These are phyloP conservation scores for Clavariopsis aquatica DNA, from an alignment of 495 filamentous ascomycete genomes.

Conservation along the genomic window DNA sequence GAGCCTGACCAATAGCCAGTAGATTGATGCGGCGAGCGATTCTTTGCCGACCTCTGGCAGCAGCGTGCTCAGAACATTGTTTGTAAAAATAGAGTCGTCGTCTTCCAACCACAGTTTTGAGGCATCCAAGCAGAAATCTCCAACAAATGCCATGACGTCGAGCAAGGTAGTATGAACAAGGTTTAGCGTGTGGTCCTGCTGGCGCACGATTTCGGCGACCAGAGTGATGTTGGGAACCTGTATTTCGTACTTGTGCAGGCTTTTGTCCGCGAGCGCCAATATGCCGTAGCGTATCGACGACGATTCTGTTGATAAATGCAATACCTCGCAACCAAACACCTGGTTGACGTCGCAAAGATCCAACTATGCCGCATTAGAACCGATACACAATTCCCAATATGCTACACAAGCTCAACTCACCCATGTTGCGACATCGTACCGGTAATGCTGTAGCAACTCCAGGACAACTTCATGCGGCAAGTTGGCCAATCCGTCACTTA, in stretches of 20 bases:
- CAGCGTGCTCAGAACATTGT: neutral
- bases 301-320: constrained; percentile 2
- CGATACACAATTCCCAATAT: neutral
- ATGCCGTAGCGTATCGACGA: constrained; percentile 4
- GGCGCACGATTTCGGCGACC: neutral
- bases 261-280: constrained; percentile 2
- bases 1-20: constrained; percentile 10
- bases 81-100: neutral
- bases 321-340: constrained; percentile 5
- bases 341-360: constrained; percentile 8
- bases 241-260: neutral
- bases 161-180: neutral
- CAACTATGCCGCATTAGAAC: neutral
- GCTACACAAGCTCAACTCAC: neutral
- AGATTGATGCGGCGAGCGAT: neutral
- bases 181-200: neutral
- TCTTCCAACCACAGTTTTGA: constrained; percentile 1
- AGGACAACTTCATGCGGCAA: neutral
- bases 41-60: neutral
- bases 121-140: neutral
- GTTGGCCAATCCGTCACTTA: neutral
- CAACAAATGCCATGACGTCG: neutral
- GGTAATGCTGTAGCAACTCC: constrained; percentile 6
- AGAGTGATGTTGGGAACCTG: neutral
- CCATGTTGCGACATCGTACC: constrained; percentile 20